These are phyloP conservation scores for Gymnopus androsaceus DNA, from an alignment of 1,284 basidiomycete species.

Conservation along the genomic window DNA sequence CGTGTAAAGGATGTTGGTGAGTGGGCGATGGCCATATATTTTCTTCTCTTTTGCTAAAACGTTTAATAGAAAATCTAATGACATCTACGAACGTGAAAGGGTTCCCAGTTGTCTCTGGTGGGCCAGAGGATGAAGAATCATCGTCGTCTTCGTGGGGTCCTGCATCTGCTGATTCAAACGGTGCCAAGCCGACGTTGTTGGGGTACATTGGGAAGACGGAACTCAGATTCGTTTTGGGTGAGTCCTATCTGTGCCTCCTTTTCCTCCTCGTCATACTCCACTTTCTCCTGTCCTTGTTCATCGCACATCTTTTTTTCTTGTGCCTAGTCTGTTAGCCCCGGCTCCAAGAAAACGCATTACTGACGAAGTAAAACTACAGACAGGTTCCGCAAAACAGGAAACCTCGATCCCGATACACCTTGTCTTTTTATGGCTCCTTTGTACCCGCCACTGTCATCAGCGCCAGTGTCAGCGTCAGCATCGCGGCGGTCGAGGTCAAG, in stretches of 20 bases:
- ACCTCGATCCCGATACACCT: slow-evolving; percentile 62
- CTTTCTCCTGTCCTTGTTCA: not conserved
- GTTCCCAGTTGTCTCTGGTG: slow-evolving; percentile 80
- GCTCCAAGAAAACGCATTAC: slow-evolving; percentile 23
- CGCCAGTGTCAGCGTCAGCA: slow-evolving; percentile 36
- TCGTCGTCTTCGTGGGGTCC: not conserved
- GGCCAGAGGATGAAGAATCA: not conserved
- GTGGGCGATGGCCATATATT: not conserved
- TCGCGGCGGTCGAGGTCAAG: slow-evolving; percentile 32
- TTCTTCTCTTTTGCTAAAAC: slow-evolving; percentile 5
- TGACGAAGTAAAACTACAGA: slow-evolving; percentile 52
- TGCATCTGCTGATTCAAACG: not conserved
- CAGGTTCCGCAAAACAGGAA: slow-evolving; percentile 64
- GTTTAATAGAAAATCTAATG: slow-evolving; percentile 64
- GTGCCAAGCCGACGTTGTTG: slow-evolving; percentile 59
- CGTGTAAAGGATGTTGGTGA: slow-evolving; percentile 76
- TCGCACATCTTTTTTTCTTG: not conserved
- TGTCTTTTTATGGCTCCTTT: slow-evolving; percentile 58
- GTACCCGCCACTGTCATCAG: slow-evolving; percentile 1
- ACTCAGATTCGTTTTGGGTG: slow-evolving; percentile 83
- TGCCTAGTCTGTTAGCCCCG: no score
- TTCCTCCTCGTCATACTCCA: not conserved
- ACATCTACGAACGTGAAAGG: slow-evolving; percentile 80
- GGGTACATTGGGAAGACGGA: slow-evolving; percentile 92
- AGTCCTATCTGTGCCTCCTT: slow-evolving; percentile 18